Evolutionary conservation across 495 filamentous ascomycete genomes (phyloP), one percentile per base, ranked within the genome.

Genomic region (Penicillium subrubescens): DNA sequence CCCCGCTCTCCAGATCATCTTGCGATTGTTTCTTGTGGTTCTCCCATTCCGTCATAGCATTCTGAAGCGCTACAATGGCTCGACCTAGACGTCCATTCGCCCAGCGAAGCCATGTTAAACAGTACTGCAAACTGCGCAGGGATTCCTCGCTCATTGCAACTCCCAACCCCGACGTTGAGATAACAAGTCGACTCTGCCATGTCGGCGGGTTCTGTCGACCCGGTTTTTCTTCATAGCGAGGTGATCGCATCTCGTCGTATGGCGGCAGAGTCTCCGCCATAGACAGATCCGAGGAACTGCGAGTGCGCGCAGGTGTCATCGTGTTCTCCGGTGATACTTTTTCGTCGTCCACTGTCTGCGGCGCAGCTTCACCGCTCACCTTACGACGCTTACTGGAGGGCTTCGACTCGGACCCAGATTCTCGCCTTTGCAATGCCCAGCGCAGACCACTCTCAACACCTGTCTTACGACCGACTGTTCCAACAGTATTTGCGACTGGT

Each of bases 101-200:
- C 83, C 87, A 86, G 48, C 86, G 83, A n/a, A 97, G 80, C 82
- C 89, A 89, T 21, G 83, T 81, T 17, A 97, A 78, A 67, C 91
- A 95, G 67, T 89, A 92, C 68, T 89, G 89, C 29, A 98, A 79
- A 61, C 86, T 91, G 14, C 85, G 81, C 14, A 96, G 78, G 51
- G 90, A 93, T 68, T 92, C 89, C 23, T 96, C 91, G 68, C 88
- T 93, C 83, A 98, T 91, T 0, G 94, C 92, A 21, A 93, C 88
- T 35, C 92, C 89, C 3, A 97, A 81, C 0, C 92, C 92, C 0
- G 91, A 94, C 0, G 93, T 96, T 15, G 88, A 89, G 63, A 96
- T 88, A 23, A 96, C 87, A 15, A 98, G 79, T 39, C 91, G 86
- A 11, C 89, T 89, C 67, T 89, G 87, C 93, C 92, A 96, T 33